Base-by-base conservation (phyloP, 352 stramenopile species). In the Phytophthora constricta region DNA sequence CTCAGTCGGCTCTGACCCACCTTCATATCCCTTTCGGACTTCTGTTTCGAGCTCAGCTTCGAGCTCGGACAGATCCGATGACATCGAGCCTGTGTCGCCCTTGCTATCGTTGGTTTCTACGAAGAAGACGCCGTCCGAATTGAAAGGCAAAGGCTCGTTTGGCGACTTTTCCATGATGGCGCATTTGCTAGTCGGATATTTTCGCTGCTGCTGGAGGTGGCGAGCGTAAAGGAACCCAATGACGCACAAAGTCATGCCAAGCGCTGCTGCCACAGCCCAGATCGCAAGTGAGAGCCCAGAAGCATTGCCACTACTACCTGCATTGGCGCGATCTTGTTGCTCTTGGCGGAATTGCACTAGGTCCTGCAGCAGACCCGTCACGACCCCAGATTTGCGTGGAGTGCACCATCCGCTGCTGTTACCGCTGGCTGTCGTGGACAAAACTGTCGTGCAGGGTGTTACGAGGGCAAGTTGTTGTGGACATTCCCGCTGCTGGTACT, bases 321-420 rank as follows among this genome's bases (percentile, higher is more conserved):
- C 43, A 34, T 61, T 9, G 20, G 20, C 8, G 14, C 8, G 25
- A 25, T 39, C 49, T 16, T 34, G 34, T 19, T 56, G 20, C 27
- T 22, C 37, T 28, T 59, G 55, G n/a, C 17, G 57, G 23, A 59
- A 33, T 4, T 58, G 50, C 39, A 53, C 47, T 7, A 70, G 33
- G 10, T 72, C 46, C 19, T 54, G 42, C 22, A 87, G 65, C 42
- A 86, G 31, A 11, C 47, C 17, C 16, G 25, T 20, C 8, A 86
- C 47, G 23, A 62, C 48, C 19, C 70, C 69, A 7, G 58, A 76
- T 26, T 62, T 56, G 33, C 58, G 68, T 51, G 79, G 79, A 9
- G 60, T 23, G 37, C 80, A 89, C 80, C 80, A 89, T 54, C 72
- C 51, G 3, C 26, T 67, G 34, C 26, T 65, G 22, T 61, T 72